phyloP scores from a whole-genome alignment of 2,329 filamentous ascomycete species.

The Exophiala dermatitidis region DNA sequence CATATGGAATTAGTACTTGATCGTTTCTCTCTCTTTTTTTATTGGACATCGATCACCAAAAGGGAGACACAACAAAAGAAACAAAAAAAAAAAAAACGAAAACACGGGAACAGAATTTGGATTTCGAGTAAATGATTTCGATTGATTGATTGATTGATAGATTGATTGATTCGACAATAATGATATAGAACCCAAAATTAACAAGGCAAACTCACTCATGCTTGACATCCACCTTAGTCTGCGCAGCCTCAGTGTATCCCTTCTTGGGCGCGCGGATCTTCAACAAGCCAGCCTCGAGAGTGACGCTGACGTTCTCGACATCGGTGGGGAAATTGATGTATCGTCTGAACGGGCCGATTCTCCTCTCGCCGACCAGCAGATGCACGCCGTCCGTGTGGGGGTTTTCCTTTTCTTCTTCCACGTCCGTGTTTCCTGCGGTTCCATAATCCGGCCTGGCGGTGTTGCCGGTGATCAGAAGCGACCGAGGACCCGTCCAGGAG shows the following conservation, averaged over 20 bases:
- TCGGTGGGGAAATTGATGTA: slow-evolving; percentile 23
- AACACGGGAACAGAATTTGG: too few relatives aligned
- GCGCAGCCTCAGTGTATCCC: slow-evolving; percentile 12
- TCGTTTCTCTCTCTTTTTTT: too few relatives aligned
- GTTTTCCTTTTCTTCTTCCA: slow-evolving; percentile 18
- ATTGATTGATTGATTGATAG: too few relatives aligned
- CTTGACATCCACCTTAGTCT: slow-evolving; percentile 20
- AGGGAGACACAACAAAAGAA: too few relatives aligned
- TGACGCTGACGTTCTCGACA: slow-evolving; percentile 21
- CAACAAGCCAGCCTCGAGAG: slow-evolving; percentile 20
- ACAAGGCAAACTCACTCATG: slow-evolving; percentile 19
- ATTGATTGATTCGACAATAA: too few relatives aligned
- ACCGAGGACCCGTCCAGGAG: slow-evolving; percentile 18
- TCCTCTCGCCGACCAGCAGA: slow-evolving; percentile 19
- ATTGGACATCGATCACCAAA: too few relatives aligned
- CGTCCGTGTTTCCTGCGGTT: slow-evolving; percentile 10
- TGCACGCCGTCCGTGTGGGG: slow-evolving; percentile 12
- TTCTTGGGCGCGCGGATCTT: slow-evolving; percentile 23
- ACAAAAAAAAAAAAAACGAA: too few relatives aligned
- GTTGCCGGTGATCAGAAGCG: slow-evolving; percentile 15
- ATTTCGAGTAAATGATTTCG: too few relatives aligned
- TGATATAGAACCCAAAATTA: not conserved
- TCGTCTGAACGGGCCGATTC: slow-evolving; percentile 19
- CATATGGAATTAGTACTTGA: too few relatives aligned
- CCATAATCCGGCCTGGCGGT: slow-evolving; percentile 18